phyloP scores from a whole-genome alignment of 2,329 filamentous ascomycete genomes.

The Aspergillus nomiae region DNA sequence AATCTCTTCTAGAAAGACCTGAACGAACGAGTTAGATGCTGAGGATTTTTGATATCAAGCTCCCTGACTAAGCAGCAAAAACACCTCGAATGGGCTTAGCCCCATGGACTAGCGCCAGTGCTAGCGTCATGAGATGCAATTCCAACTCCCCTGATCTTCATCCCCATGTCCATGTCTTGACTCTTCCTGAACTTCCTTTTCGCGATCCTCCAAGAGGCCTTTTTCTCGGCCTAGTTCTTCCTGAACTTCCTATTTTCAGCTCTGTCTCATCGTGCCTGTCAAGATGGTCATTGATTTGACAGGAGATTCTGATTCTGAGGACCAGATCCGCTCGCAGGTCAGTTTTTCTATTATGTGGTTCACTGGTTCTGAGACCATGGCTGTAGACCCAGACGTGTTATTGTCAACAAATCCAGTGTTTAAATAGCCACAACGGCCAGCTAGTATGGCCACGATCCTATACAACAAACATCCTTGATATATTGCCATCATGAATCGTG shows the following conservation, averaged over 20 bases:
- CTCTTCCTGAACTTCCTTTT: not conserved
- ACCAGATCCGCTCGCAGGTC: constrained; percentile 12
- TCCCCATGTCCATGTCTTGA: not conserved
- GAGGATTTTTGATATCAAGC: constrained; percentile 2
- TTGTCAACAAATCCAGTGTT: not conserved
- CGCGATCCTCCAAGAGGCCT: too few species aligned
- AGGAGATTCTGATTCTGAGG: constrained; percentile 26
- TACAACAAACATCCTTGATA: too few species aligned
- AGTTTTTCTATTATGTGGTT: not conserved
- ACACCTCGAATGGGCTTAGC: not conserved
- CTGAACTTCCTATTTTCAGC: not conserved
- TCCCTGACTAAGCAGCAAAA: constrained; percentile 4
- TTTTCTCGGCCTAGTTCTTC: not conserved
- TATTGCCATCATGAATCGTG: too few species aligned
- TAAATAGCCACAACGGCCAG: too few species aligned
- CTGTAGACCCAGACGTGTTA: not conserved
- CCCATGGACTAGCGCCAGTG: not conserved
- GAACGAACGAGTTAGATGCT: too few species aligned
- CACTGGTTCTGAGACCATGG: not conserved
- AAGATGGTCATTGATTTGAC: constrained; percentile 31
- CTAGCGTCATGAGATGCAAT: not conserved
- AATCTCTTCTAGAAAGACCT: too few species aligned
- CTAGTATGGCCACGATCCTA: too few species aligned
- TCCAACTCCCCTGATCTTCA: not conserved
- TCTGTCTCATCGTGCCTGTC: not conserved